phyloP scores from a whole-genome alignment of 257 asterid genomes.

The Gardenia jasminoides region DNA sequence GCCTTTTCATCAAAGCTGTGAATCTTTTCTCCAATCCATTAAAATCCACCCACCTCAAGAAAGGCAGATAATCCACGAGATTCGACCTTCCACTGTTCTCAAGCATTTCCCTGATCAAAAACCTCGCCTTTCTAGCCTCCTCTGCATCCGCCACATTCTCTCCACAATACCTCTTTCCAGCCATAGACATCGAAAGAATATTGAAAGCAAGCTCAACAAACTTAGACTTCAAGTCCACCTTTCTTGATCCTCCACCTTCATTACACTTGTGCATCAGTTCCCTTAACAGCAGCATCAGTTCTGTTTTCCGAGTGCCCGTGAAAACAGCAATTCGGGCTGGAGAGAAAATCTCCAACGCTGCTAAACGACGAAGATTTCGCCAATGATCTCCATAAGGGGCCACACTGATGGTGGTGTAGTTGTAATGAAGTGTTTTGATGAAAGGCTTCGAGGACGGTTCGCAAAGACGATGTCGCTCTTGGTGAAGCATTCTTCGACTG shows the following conservation, averaged over 20 bases:
- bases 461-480: too few relatives aligned
- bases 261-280: conserved; percentile 14
- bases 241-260: conserved; percentile 3
- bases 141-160: conserved; percentile 28
- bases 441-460: conserved; percentile 9
- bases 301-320: neutral
- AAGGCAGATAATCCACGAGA: conserved; percentile 32
- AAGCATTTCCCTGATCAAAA: conserved; percentile 32
- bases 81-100: conserved; percentile 30
- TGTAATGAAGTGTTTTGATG: conserved; percentile 13
- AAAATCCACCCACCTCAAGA: conserved; percentile 37
- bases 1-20: neutral
- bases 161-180: conserved; percentile 38
- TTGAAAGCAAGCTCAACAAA: conserved; percentile 32
- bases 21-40: conserved; percentile 14
- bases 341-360: conserved; percentile 47
- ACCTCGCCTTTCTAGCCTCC: conserved; percentile 35
- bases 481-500: too few relatives aligned
- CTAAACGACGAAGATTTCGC: conserved; percentile 39
- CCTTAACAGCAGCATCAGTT: conserved; percentile 13
- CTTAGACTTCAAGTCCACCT: conserved; percentile 28
- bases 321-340: neutral
- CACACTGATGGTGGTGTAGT: conserved; percentile 23
- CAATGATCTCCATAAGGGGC: conserved; percentile 46
- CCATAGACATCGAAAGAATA: conserved; percentile 33